phyloP scores from a whole-genome alignment of 2,329 filamentous ascomycete genomes.

The Aureobasidium lini region DNA sequence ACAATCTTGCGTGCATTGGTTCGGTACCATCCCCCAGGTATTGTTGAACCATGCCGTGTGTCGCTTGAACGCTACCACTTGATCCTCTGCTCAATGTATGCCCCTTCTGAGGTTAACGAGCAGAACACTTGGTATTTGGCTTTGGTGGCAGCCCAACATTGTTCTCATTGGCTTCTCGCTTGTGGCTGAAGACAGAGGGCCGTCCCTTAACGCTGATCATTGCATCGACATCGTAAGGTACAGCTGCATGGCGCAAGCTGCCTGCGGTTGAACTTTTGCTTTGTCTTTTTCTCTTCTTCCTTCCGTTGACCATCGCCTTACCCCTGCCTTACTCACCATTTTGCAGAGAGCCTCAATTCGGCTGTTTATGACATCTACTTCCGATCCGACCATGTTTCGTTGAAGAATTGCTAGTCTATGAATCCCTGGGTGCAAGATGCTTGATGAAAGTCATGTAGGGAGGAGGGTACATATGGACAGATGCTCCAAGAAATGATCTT shows the following conservation, averaged over 20 bases:
- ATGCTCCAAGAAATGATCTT: too few relatives aligned
- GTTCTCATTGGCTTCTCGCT: conserved; percentile 7
- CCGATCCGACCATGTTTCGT: neutral
- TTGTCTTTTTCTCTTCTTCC: neutral
- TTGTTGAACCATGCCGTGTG: neutral
- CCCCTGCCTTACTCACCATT: neutral
- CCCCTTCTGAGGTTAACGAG: neutral
- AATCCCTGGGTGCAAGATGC: neutral
- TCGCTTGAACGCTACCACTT: neutral
- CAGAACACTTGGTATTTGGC: neutral
- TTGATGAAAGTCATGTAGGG: neutral
- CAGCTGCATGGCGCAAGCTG: conserved; percentile 3
- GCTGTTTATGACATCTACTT: neutral
- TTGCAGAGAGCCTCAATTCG: neutral
- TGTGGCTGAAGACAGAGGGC: conserved; percentile 4
- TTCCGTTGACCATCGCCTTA: neutral
- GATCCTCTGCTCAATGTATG: neutral
- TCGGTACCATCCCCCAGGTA: neutral
- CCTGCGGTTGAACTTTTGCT: conserved; percentile 7
- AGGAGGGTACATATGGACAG: too few relatives aligned
- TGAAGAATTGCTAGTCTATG: neutral
- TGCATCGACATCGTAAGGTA: conserved; percentile 6
- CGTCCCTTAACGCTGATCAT: conserved; percentile 1
- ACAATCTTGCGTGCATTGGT: conserved; percentile 1
- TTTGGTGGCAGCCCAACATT: conserved; percentile 7